Percentiles rank a stretch among this genome's conserved stretches.
Evolutionary conservation across 306 rosid species (phyloP).

Genomic region (Vigna angularis): DNA sequence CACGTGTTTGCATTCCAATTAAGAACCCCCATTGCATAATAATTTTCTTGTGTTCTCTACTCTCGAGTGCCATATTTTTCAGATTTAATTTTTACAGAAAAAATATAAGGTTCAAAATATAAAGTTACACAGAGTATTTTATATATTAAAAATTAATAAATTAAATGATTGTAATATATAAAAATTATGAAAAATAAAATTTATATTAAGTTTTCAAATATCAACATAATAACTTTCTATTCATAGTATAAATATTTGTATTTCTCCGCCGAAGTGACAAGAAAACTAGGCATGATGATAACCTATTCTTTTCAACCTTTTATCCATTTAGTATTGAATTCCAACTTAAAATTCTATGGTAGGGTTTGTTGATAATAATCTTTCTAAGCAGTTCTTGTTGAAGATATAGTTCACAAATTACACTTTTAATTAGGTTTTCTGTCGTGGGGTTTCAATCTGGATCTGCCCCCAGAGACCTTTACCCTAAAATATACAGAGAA

Average conservation of each 20-base stretch:
- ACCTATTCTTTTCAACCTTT: background rate
- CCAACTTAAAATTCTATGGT: background rate
- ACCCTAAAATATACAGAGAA: no score
- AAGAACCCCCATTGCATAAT: background rate
- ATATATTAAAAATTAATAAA: background rate
- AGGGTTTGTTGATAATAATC: background rate
- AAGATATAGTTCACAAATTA: background rate
- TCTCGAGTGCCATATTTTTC: background rate
- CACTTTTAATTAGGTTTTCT: background rate
- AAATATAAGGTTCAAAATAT: background rate
- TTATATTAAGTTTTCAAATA: background rate
- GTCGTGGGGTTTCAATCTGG: no score
- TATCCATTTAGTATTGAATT: background rate
- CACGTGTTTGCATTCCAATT: background rate
- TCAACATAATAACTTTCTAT: background rate
- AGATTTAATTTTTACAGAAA: background rate
- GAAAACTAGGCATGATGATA: background rate
- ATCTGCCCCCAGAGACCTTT: no score
- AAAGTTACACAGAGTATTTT: background rate
- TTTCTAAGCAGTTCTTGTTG: constrained; percentile 6
- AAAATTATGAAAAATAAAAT: background rate
- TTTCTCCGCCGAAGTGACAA: constrained; percentile 2
- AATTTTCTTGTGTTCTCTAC: background rate
- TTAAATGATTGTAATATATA: background rate
- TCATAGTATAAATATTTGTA: background rate